A percentile compares a stretch with the other conserved stretches of the same genome.
Evolutionary conservation across 2,329 filamentous ascomycete genomes (phyloP).

Genomic region (Fusarium xylarioides): DNA sequence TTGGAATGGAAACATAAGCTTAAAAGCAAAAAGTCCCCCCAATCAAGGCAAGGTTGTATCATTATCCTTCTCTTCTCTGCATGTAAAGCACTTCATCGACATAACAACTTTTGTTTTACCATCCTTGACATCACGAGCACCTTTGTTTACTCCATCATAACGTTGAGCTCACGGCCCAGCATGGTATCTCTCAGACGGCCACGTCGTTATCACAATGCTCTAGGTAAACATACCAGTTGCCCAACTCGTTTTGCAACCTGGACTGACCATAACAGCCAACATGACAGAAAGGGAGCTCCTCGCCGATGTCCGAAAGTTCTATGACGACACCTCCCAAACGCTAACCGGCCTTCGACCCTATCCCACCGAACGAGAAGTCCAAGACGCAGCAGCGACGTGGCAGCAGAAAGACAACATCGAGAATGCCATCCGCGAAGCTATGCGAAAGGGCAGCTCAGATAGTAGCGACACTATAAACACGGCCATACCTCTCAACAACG

Average conservation of each 20-base stretch:
- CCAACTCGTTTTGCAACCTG: neutral
- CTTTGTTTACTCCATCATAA: accelerated
- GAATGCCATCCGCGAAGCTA: neutral
- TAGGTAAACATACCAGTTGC: neutral
- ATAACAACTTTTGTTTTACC: neutral
- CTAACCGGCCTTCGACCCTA: neutral
- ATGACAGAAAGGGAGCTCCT: neutral
- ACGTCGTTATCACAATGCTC: neutral
- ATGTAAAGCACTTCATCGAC: neutral
- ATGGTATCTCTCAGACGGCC: neutral
- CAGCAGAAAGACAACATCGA: neutral
- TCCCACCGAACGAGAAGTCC: neutral
- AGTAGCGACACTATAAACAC: neutral
- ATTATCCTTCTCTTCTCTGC: neutral
- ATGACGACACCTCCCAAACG: neutral
- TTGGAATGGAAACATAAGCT: accelerated
- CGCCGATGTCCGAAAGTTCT: neutral
- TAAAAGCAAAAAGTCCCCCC: neutral
- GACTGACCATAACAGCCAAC: neutral
- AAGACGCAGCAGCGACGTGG: neutral
- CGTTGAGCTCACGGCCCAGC: neutral
- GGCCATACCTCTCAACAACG: neutral
- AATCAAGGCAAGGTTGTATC: neutral
- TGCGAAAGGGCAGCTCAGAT: neutral
- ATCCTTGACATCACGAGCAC: neutral